A percentile compares a stretch with the other conserved stretches of the same genome.
Evolutionary conservation across 495 filamentous ascomycete species (phyloP).

Genomic region (Aspergillus baeticus): DNA sequence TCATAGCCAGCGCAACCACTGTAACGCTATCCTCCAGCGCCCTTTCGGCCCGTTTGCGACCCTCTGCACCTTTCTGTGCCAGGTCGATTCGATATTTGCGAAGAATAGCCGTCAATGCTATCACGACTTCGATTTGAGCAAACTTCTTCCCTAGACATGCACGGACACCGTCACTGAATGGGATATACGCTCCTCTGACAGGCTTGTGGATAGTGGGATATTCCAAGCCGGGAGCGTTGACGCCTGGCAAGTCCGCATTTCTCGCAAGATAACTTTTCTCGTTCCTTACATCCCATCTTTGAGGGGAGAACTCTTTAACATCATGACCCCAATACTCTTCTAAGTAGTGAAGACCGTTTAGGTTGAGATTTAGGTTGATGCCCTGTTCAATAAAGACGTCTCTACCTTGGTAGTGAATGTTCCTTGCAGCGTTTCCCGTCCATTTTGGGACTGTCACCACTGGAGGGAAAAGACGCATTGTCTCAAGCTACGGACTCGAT

Average conservation of each 20-base stretch:
- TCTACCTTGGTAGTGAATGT: conserved; percentile 21
- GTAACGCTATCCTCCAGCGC: conserved; percentile 24
- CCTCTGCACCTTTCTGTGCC: conserved; percentile 56
- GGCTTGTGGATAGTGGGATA: conserved; percentile 52
- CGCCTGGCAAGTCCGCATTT: conserved; percentile 13
- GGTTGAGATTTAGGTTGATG: conserved; percentile 33
- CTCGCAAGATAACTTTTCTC: conserved; percentile 19
- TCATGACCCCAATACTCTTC: conserved; percentile 45
- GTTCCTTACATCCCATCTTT: conserved; percentile 27
- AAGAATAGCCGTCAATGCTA: conserved; percentile 63
- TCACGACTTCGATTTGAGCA: conserved; percentile 73
- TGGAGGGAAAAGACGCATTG: conserved; percentile 40
- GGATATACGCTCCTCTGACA: conserved; percentile 62
- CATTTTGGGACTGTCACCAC: conserved; percentile 37
- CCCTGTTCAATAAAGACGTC: conserved; percentile 31
- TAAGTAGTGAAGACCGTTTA: conserved; percentile 38
- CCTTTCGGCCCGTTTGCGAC: conserved; percentile 23
- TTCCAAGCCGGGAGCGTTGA: conserved; percentile 19
- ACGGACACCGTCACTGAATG: conserved; percentile 71
- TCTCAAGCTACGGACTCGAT: conserved; percentile 30
- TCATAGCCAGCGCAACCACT: conserved; percentile 41
- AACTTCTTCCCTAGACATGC: conserved; percentile 72
- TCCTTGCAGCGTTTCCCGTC: conserved; percentile 19
- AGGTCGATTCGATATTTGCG: conserved; percentile 63
- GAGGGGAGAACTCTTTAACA: conserved; percentile 27